These are phyloP conservation scores for Diaporthe nobilis DNA, from an alignment of 2,329 filamentous ascomycete genomes.

Conservation along the genomic window DNA sequence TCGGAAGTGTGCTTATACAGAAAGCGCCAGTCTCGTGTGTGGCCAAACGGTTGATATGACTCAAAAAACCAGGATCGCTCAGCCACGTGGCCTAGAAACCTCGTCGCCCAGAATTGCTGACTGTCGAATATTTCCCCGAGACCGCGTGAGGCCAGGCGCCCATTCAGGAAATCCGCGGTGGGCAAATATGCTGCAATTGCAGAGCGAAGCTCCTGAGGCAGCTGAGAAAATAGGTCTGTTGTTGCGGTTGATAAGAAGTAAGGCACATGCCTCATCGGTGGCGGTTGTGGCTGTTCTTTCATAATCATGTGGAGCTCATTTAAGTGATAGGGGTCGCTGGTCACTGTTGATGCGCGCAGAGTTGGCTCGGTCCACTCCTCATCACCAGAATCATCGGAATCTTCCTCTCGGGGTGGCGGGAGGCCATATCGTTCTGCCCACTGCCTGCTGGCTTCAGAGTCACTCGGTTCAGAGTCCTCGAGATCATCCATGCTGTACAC, in stretches of 20 bases:
- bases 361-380: not conserved
- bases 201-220: not conserved
- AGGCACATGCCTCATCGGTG: not conserved
- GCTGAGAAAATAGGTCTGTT: not conserved
- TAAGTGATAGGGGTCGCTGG: not conserved
- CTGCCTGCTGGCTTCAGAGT: not conserved
- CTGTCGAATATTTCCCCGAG: not conserved
- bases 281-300: not conserved
- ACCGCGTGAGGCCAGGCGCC: not conserved
- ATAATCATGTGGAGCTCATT: not conserved
- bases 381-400: not conserved
- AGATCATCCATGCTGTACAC: not conserved
- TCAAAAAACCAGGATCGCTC: not conserved
- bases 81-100: not conserved
- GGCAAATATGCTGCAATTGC: not conserved
- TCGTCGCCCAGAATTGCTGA: not conserved
- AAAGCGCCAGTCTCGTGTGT: not conserved
- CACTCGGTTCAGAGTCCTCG: not conserved
- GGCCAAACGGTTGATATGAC: not conserved
- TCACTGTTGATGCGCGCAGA: not conserved
- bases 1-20: not conserved
- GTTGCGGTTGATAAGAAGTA: not conserved
- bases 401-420: not conserved
- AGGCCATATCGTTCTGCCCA: not conserved
- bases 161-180: not conserved